Base-by-base conservation (phyloP, 495 filamentous ascomycete species). In the Lasiosphaeria miniovina region DNA sequence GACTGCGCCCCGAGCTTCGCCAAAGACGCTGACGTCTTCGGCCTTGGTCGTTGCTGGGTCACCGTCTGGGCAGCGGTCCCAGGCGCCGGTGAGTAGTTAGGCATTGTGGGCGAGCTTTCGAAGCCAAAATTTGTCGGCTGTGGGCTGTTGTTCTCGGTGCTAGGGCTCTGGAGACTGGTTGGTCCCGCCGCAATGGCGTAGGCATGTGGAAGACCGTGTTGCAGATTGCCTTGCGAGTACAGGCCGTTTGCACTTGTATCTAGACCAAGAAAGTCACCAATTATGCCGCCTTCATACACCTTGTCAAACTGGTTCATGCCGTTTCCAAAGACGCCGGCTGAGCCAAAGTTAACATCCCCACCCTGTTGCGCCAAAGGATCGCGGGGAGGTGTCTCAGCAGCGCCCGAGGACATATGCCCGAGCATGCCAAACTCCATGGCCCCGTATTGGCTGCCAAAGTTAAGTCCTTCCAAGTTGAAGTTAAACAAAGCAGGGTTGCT, bases 391-490 rank as follows among this genome's bases (percentile, higher is more conserved):
- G 89, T 90, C 55, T 93, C 90, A 17, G 84, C 88, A 3, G 89
- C 90, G 2, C 90, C 90, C 15, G 87, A 90, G 35, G 90, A 89
- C 89, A 98, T 93, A 67, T 96, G 92, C 17, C 90, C 90, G 4
- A 98, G 84, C 84, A 96, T 96, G 24, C 90, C 86, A 67, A 97
- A 96, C 70, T 98, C 94, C 59, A 95, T 73, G 36, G 91, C 92
- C 59, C 91, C 93, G 65, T 96, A 98, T 36, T 93, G 90, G 67
- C 93, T 97, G 51, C 90, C 92, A 68, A 98, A 98, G 71, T 96
- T 96, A 65, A 96, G 81, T 52, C 91, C 91, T 38, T 94, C 90
- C 3, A 96, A 80, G 69, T 97, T 91, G 68, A 96, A 96, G 68
- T 96, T 96, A 78, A 92, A 96, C 49, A 96, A 72, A 1, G 90